Base-by-base conservation (phyloP, 169 alveolate genomes). In the Cryptosporidium viatorum region DNA sequence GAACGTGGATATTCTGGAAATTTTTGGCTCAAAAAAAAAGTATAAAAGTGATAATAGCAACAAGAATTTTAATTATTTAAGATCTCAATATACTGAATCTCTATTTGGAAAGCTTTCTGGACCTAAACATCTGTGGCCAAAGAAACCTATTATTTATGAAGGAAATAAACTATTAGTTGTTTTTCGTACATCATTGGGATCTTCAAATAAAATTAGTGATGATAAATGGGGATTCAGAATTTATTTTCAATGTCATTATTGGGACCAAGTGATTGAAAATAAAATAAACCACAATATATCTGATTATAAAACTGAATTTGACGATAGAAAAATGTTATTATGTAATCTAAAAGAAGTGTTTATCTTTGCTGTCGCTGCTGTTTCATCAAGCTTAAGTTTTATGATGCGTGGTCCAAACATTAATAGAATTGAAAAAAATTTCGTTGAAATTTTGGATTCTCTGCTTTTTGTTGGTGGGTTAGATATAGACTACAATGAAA, bases 321-420 rank as follows among this genome's bases (percentile, higher is more conserved):
- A 69, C 5, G 23, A 43, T 26, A 70, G 29, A 70, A 67, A 70
- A 70, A 41, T 45, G 23, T 71, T 55, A 14, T 7, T 12, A 18
- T 43, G n/a, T 31, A 50, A n/a, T 29, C n/a, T 71, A 14, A 48
- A 37, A 43, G 87, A 85, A 18, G 41, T 52, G 0, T 58, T 70
- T 43, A 37, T 85, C 21, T 69, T 70, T 14, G 12, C 67, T 18
- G 23, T 55, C 5, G 69, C 69, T 7, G 65, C 92, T 1, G 75
- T 85, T n/a, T 39, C 87, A 0, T 51, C 92, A 14, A 41, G 87
- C 26, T 16, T 70, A 41, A 70, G 86, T 18, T 45, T 69, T 31
- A 68, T 85, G 85, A 60, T 85, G 4, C 86, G 87, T 35, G 92
- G 92, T 51, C 92, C 87, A 51, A 69, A 48, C 0, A 91, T 71